Evolutionary conservation across 1,284 basidiomycete genomes (phyloP), one percentile per base, ranked within the genome.

Genomic region (Erythrobasidium hasegawianum): DNA sequence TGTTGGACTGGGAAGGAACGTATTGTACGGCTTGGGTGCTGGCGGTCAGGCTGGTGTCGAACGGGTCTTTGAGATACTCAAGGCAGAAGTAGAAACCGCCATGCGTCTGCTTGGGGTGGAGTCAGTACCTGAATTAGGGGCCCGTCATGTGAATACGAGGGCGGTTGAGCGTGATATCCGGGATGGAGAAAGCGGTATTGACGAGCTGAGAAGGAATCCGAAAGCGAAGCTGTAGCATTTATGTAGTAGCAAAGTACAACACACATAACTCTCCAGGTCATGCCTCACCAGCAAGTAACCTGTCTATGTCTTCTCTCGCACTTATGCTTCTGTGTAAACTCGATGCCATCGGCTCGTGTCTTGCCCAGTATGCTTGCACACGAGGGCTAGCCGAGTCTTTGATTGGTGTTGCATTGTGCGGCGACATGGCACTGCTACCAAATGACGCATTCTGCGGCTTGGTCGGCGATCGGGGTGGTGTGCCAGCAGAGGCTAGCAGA

Each of bases 1-100:
- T 2, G 91, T 95, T 5, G 93, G 94, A 1, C 80, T 97, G 24
- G 93, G 93, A 1, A 22, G 71, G 26, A 69, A 66, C 1, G 64
- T 68, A 1, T 45, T 70, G 33, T 67, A 59, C 18, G 65, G 60
- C 0, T 55, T 67, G 9, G 62, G 56, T 1, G 49, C 57, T 2
- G 55, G 67, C 41, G 64, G 64, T 14, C 33, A 39, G 1, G 64
- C 33, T 8, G 64, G 64, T 5, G 64, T 67, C 16, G 64, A 67
- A 55, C 18, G 45, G 3, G 57, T 59, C 7, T 55, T 67, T 26
- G 64, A 61, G 33, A 54, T 67, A 14, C 47, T 67, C 27, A 61
- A 59, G 38, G 59, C 50, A 16, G 64, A 67, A 40, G 29, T 56
- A 2, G 64, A 59, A 18, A 61, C 59, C 1, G 49, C 64, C 39